Conservation (phyloP, 139 green algal genomes). For the Desmodesmus armatus region DNA sequence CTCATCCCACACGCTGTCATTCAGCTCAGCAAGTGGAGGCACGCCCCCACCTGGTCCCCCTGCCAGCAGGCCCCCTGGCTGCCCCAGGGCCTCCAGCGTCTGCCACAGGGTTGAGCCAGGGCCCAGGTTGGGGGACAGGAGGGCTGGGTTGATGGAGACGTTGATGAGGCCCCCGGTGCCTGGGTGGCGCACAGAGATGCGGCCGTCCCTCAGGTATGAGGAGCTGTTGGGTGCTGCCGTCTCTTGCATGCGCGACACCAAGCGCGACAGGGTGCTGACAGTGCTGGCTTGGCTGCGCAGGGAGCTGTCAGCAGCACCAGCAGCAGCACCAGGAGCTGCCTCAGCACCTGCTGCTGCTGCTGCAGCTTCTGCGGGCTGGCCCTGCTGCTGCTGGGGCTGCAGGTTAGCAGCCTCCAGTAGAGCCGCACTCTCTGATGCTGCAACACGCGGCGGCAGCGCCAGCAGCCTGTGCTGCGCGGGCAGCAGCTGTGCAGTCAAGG, state of each 20-base stretch:
- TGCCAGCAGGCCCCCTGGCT: background rate
- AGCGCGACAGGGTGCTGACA: slow-evolving; percentile 3
- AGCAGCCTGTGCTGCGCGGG: slow-evolving; percentile 55
- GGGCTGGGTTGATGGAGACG: background rate
- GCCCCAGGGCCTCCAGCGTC: background rate
- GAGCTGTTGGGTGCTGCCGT: background rate
- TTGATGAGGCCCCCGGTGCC: background rate
- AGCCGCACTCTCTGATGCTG: background rate
- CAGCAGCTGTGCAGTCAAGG: slow-evolving; percentile 39
- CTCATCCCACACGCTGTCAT: slow-evolving; percentile 39
- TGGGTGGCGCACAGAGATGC: too few relatives aligned
- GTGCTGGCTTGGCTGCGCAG: slow-evolving; percentile 14
- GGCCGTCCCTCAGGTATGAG: background rate
- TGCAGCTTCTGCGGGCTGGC: background rate
- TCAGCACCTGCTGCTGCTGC: slow-evolving; percentile 15
- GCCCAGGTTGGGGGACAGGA: background rate
- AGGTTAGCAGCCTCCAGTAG: slow-evolving; percentile 25
- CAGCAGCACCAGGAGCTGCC: background rate
- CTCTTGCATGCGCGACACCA: slow-evolving; percentile 22
- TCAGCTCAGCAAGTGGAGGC: slow-evolving; percentile 3
- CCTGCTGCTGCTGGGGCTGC: background rate
- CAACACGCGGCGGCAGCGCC: slow-evolving; percentile 22
- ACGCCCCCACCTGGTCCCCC: background rate
- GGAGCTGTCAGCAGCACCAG: background rate
- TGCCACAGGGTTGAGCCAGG: slow-evolving; percentile 12